A percentile compares a stretch with the other conserved stretches of the same genome.
phyloP scores from a whole-genome alignment of 192 early-diverging fungal genomes.

The Backusella westeae region DNA sequence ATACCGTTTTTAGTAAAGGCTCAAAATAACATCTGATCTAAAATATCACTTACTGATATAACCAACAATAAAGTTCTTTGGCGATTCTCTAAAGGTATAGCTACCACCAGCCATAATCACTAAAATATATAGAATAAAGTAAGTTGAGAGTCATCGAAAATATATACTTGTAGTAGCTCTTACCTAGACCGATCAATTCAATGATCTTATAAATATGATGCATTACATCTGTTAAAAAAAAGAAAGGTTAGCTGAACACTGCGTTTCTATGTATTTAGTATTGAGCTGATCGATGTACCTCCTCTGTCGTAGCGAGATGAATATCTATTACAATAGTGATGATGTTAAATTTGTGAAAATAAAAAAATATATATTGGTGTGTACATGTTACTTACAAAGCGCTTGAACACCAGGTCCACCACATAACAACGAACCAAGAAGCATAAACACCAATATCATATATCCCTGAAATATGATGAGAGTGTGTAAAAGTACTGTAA shows the following conservation, averaged over 20 bases:
- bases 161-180: background rate
- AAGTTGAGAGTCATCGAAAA: background rate
- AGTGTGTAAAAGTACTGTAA: conserved; percentile 43
- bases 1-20: background rate
- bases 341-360: background rate
- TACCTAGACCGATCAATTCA: conserved; percentile 30
- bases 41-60: conserved; percentile 28
- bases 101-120: conserved; percentile 34
- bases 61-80: conserved; percentile 27
- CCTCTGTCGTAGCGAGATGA: conserved; percentile 32
- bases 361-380: background rate
- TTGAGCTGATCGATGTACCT: background rate
- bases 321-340: conserved; percentile 13
- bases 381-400: conserved; percentile 22
- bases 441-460: conserved; percentile 33
- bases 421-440: conserved; percentile 39
- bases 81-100: conserved; percentile 2
- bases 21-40: background rate
- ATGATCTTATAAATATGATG: conserved; percentile 38
- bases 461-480: conserved; percentile 38
- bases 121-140: background rate
- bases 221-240: conserved; percentile 28
- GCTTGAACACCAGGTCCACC: conserved; percentile 41
- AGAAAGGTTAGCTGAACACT: background rate
- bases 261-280: background rate